A percentile compares a stretch with the other conserved stretches of the same genome.
These are phyloP conservation scores for Verticillium alfalfae DNA, from an alignment of 2,329 filamentous ascomycete genomes.

Conservation along the genomic window DNA sequence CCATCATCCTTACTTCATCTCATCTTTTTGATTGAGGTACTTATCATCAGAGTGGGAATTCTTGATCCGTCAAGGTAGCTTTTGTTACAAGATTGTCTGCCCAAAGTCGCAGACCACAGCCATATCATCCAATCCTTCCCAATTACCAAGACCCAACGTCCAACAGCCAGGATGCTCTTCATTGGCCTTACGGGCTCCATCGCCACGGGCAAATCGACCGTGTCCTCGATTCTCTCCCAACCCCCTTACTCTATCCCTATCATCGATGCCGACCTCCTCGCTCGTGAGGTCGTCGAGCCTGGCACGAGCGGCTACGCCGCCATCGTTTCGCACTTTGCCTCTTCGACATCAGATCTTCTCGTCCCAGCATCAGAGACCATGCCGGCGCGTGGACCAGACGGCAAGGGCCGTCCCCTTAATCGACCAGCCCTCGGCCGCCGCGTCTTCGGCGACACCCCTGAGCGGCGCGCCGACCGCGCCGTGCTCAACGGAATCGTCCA, in stretches of 20 bases:
- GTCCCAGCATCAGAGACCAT: conserved; percentile 50
- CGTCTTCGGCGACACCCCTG: conserved; percentile 77
- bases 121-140: not conserved
- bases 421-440: conserved; percentile 76
- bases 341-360: conserved; percentile 81
- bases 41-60: not conserved
- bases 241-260: conserved; percentile 83
- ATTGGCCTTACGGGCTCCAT: conserved; percentile 96
- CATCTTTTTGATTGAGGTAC: not conserved
- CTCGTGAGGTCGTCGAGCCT: conserved; percentile 89
- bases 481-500: conserved; percentile 89
- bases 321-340: conserved; percentile 75
- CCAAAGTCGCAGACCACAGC: not conserved
- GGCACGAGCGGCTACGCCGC: conserved; percentile 78
- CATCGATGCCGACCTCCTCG: conserved; percentile 89
- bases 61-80: not conserved
- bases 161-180: conserved; percentile 67
- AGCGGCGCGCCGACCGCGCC: conserved; percentile 64
- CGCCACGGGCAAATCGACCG: conserved; percentile 96
- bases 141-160: not conserved
- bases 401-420: conserved; percentile 72
- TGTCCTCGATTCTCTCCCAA: conserved; percentile 74
- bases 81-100: not conserved
- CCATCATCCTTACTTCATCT: not conserved
- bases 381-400: conserved; percentile 47